Conservation (phyloP, 1,139 yeast genomes). For the Kluyveromyces sp. region DNA sequence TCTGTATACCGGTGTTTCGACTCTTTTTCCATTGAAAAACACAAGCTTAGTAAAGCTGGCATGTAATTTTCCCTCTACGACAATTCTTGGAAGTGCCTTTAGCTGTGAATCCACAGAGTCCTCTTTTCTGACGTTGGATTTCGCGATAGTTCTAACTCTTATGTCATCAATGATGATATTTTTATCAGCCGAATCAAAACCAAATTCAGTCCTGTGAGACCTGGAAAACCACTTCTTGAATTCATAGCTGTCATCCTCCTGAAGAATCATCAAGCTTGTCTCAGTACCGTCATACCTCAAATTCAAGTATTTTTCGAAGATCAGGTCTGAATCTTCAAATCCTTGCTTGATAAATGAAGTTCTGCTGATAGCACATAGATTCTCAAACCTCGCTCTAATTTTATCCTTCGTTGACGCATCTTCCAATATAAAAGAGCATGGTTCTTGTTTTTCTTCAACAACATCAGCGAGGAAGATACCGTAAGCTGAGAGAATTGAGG, state of each 20-base stretch:
- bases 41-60: constrained; percentile 32
- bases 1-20: constrained; percentile 44
- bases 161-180: constrained; percentile 73
- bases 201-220: constrained; percentile 61
- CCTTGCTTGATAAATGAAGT: constrained; percentile 42
- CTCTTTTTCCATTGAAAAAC: constrained; percentile 46
- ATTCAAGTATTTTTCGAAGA: constrained; percentile 60
- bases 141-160: constrained; percentile 65
- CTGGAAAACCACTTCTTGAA: constrained; percentile 36
- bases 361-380: constrained; percentile 19
- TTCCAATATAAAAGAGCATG: constrained; percentile 38
- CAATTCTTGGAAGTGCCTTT: constrained; percentile 12
- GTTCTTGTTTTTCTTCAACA: constrained; percentile 61
- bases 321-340: constrained; percentile 34
- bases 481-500: constrained; percentile 49
- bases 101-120: constrained; percentile 37
- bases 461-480: constrained; percentile 53
- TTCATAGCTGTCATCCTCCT: constrained; percentile 30
- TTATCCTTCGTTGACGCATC: constrained; percentile 26
- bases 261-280: constrained; percentile 65
- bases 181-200: constrained; percentile 52
- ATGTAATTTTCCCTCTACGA: constrained; percentile 15
- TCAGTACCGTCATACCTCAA: constrained; percentile 85
- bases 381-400: constrained; percentile 32
- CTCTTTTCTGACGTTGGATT: constrained; percentile 31